Conservation (phyloP, 2,329 filamentous ascomycete species). For the Colletotrichum chrysophilum region DNA sequence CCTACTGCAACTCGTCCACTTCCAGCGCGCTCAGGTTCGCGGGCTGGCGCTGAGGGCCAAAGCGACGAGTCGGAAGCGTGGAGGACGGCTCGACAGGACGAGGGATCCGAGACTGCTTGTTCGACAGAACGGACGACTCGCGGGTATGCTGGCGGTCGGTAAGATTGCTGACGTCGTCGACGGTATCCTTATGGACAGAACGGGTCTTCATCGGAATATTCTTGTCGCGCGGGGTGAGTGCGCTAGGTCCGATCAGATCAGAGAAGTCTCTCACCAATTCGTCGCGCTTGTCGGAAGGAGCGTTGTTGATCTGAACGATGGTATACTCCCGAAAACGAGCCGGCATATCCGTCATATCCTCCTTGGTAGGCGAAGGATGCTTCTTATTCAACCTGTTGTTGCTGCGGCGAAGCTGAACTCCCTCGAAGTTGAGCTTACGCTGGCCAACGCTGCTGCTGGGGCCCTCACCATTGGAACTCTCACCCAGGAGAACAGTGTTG, state of each 20-base stretch:
- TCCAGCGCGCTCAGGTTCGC: slow-evolving; percentile 28
- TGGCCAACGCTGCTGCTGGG: not conserved
- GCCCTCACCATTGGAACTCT: not conserved
- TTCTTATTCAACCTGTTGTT: slow-evolving; percentile 36
- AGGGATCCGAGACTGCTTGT: slow-evolving; percentile 24
- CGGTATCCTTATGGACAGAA: not conserved
- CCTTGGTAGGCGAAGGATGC: slow-evolving; percentile 50
- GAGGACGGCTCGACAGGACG: slow-evolving; percentile 21
- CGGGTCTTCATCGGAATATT: slow-evolving; percentile 29
- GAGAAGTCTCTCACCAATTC: slow-evolving; percentile 4
- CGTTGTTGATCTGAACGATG: slow-evolving; percentile 2
- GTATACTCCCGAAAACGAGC: slow-evolving; percentile 31
- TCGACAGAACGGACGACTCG: not conserved
- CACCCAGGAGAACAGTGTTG: not conserved
- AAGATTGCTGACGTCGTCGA: not conserved
- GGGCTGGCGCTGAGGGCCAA: slow-evolving; percentile 30
- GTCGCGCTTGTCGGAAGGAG: not conserved
- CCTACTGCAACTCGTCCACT: slow-evolving; percentile 39
- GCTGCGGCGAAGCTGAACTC: not conserved
- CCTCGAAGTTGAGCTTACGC: not conserved
- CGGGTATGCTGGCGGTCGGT: not conserved
- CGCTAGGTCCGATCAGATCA: not conserved
- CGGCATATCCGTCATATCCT: slow-evolving; percentile 42
- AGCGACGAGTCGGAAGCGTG: slow-evolving; percentile 28
- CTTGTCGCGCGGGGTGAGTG: slow-evolving; percentile 29